These are phyloP conservation scores for Colletotrichum sp. DNA, from an alignment of 2,329 filamentous ascomycete genomes.

Conservation along the genomic window DNA sequence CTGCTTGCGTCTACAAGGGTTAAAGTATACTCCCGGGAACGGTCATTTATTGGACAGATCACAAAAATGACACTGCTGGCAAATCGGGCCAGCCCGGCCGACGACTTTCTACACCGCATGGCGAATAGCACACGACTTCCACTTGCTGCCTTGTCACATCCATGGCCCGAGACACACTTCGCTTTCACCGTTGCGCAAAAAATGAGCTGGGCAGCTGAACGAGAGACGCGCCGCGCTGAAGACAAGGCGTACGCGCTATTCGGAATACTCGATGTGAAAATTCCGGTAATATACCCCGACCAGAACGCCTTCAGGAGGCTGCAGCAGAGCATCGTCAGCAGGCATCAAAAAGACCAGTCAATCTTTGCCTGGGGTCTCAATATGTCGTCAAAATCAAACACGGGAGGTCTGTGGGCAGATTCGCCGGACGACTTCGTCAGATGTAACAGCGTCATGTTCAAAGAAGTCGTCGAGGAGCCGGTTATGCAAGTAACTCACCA, in stretches of 20 bases:
- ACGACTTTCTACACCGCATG: not conserved
- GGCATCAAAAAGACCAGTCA: not conserved
- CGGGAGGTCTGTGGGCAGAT: not conserved
- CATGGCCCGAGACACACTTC: not conserved
- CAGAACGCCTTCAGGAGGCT: rapidly evolving
- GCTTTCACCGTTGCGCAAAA: not conserved
- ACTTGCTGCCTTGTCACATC: not conserved
- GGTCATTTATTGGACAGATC: not conserved
- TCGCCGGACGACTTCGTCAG: not conserved
- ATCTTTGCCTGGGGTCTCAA: not conserved
- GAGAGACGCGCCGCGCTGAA: not conserved
- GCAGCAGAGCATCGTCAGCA: not conserved
- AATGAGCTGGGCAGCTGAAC: not conserved
- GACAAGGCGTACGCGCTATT: not conserved
- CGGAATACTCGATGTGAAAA: not conserved
- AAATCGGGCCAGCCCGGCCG: too few relatives aligned
- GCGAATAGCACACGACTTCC: not conserved
- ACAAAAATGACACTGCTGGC: not conserved
- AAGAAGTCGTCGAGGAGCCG: not conserved
- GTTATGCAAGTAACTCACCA: not conserved
- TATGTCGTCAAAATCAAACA: too few relatives aligned
- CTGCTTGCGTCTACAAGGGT: not conserved
- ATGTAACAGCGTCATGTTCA: not conserved
- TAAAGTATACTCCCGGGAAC: rapidly evolving
- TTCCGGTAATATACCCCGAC: not conserved